Conservation (phyloP, 768 basidiomycete species). For the Lanmaoa pseudosensibilis region DNA sequence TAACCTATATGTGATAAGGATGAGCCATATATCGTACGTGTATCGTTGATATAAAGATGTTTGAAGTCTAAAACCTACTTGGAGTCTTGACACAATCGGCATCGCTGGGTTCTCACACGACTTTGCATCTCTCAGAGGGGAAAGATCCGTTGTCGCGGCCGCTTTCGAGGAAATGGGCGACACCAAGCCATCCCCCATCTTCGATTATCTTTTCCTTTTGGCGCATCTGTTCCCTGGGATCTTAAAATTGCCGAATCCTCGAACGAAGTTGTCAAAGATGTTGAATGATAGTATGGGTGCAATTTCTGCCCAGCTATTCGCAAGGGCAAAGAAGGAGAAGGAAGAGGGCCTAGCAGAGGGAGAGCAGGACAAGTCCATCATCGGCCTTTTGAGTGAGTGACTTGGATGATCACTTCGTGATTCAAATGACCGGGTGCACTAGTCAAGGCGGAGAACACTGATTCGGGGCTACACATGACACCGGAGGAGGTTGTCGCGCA, state of each 20-base stretch:
- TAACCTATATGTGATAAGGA: slow-evolving; percentile 26
- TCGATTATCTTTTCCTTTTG: slow-evolving; percentile 25
- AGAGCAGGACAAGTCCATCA: slow-evolving; percentile 37
- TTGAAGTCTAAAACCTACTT: background rate
- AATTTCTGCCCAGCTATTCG: slow-evolving; percentile 37
- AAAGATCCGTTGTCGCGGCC: slow-evolving; percentile 11
- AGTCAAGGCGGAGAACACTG: slow-evolving; percentile 41
- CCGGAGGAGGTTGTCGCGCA: slow-evolving; percentile 43
- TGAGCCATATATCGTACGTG: slow-evolving; percentile 47
- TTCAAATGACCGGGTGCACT: background rate
- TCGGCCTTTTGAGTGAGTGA: slow-evolving; percentile 39
- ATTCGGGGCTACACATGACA: slow-evolving; percentile 34
- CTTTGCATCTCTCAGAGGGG: slow-evolving; percentile 43
- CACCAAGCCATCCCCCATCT: slow-evolving; percentile 20
- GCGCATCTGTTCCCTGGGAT: slow-evolving; percentile 32
- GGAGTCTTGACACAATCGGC: slow-evolving; percentile 44
- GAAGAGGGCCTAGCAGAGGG: slow-evolving; percentile 25
- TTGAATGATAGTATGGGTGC: slow-evolving; percentile 32
- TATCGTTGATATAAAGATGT: background rate
- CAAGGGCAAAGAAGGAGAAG: slow-evolving; percentile 34
- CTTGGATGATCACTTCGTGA: background rate
- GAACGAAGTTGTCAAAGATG: slow-evolving; percentile 25
- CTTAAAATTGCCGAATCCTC: slow-evolving; percentile 34
- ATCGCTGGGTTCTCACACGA: slow-evolving; percentile 47
- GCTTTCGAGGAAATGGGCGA: slow-evolving; percentile 29